Conservation (phyloP, 1,139 yeast species). For the Pichia sp. region DNA sequence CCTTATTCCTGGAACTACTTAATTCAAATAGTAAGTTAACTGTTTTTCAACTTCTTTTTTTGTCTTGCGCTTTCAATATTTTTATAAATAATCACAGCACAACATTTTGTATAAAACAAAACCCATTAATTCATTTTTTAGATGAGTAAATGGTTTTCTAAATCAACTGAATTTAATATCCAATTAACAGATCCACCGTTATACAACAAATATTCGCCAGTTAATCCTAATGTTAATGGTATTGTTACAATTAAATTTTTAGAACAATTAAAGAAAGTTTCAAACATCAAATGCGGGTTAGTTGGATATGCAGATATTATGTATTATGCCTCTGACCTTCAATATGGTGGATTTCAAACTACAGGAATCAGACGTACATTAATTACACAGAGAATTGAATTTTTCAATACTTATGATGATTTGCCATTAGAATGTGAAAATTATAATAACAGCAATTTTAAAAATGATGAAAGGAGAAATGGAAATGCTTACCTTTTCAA, state of each 20-base stretch:
- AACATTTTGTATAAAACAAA: too few species aligned
- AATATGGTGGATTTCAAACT: neutral
- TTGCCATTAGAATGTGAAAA: conserved; percentile 1
- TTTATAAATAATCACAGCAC: too few species aligned
- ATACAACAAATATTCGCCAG: conserved; percentile 8
- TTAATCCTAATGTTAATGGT: conserved; percentile 1
- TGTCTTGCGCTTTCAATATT: too few species aligned
- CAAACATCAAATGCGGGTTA: conserved; percentile 7
- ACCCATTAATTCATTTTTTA: neutral
- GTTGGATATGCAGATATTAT: conserved; percentile 4
- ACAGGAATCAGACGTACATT: neutral
- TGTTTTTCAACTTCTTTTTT: too few species aligned
- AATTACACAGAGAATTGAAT: neutral
- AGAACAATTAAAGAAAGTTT: conserved; percentile 4
- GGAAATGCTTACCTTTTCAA: neutral
- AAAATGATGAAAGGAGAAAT: neutral
- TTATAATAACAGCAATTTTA: neutral
- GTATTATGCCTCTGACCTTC: conserved; percentile 1
- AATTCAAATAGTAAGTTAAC: too few species aligned
- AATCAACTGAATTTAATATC: neutral
- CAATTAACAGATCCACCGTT: conserved; percentile 4
- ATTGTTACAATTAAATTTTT: conserved; percentile 1
- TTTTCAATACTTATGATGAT: conserved; percentile 3
- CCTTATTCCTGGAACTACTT: too few species aligned
- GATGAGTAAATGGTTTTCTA: conserved; percentile 10